phyloP scores from a whole-genome alignment of 257 asterid species.

The Craterostigma plantagineum region DNA sequence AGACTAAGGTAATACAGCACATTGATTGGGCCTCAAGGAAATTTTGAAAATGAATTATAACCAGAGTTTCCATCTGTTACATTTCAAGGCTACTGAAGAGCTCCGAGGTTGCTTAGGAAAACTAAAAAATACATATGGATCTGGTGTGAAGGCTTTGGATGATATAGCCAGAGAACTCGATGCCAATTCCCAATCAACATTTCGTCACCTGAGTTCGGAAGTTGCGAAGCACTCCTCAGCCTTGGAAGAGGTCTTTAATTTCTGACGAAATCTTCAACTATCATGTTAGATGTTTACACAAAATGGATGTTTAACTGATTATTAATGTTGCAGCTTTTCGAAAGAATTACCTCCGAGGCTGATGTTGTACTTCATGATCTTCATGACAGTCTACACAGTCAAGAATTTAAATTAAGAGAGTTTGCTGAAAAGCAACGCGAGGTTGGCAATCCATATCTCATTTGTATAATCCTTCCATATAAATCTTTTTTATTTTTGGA shows the following conservation, averaged over 20 bases:
- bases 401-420: conserved; percentile 46
- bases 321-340: conserved; percentile 41
- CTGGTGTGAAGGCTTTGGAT: conserved; percentile 63
- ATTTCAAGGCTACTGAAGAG: conserved; percentile 70
- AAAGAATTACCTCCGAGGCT: conserved; percentile 70
- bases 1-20: conserved; percentile 42
- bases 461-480: not conserved
- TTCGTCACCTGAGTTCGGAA: conserved; percentile 58
- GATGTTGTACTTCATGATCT: conserved; percentile 68
- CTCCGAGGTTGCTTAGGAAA: conserved; percentile 54
- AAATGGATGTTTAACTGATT: not conserved
- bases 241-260: conserved; percentile 50
- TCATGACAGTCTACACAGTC: conserved; percentile 67
- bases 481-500: no score
- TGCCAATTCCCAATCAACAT: conserved; percentile 56
- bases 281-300: not conserved
- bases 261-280: conserved; percentile 7
- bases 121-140: conserved; percentile 59
- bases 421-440: conserved; percentile 68
- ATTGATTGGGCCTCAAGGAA: no score
- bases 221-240: conserved; percentile 72
- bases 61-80: conserved; percentile 7
- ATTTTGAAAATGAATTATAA: conserved; percentile 4
- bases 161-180: conserved; percentile 71
- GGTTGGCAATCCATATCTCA: conserved; percentile 18